Evolutionary conservation across 2,329 filamentous ascomycete species (phyloP).

Genomic region (Pseudocercospora macadamiae): DNA sequence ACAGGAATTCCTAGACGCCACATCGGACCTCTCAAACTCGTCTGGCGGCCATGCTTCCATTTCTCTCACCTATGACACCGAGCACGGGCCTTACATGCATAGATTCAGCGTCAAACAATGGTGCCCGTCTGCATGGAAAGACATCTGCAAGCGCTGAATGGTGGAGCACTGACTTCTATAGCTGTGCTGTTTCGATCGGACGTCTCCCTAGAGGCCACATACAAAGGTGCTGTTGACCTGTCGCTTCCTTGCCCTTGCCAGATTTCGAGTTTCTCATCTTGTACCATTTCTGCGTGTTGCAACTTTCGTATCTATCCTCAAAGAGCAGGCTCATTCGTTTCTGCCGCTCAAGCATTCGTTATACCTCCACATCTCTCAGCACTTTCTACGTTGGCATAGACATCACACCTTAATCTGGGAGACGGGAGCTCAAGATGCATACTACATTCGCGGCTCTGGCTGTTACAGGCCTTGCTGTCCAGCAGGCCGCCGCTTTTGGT

Average conservation of each 20-base stretch:
- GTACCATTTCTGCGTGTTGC: slow-evolving; percentile 9
- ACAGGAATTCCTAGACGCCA: slow-evolving; percentile 18
- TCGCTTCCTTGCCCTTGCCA: slow-evolving; percentile 31
- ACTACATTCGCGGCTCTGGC: slow-evolving; percentile 20
- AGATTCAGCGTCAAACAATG: slow-evolving; percentile 20
- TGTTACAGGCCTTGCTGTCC: slow-evolving; percentile 41
- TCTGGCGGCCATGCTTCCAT: slow-evolving; percentile 22
- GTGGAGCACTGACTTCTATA: slow-evolving; percentile 16
- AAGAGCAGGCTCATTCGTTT: slow-evolving; percentile 52
- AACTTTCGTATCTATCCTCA: slow-evolving; percentile 28
- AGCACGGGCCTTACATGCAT: slow-evolving; percentile 17
- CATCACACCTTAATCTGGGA: slow-evolving; percentile 8
- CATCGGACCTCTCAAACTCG: slow-evolving; percentile 18
- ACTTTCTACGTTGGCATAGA: slow-evolving; percentile 14
- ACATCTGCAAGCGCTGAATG: slow-evolving; percentile 14
- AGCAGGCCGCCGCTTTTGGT: slow-evolving; percentile 50
- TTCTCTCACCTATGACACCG: slow-evolving; percentile 20
- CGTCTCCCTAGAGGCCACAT: slow-evolving; percentile 21
- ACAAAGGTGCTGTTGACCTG: slow-evolving; percentile 41
- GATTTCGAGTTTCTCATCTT: slow-evolving; percentile 8
- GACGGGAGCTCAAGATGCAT: slow-evolving; percentile 19
- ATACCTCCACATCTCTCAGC: slow-evolving; percentile 1
- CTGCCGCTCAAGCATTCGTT: slow-evolving; percentile 38
- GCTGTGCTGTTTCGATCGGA: slow-evolving; percentile 3
- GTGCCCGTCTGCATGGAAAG: slow-evolving; percentile 7